phyloP scores from a whole-genome alignment of 2,329 filamentous ascomycete species.

The Fusarium phyllophilum region DNA sequence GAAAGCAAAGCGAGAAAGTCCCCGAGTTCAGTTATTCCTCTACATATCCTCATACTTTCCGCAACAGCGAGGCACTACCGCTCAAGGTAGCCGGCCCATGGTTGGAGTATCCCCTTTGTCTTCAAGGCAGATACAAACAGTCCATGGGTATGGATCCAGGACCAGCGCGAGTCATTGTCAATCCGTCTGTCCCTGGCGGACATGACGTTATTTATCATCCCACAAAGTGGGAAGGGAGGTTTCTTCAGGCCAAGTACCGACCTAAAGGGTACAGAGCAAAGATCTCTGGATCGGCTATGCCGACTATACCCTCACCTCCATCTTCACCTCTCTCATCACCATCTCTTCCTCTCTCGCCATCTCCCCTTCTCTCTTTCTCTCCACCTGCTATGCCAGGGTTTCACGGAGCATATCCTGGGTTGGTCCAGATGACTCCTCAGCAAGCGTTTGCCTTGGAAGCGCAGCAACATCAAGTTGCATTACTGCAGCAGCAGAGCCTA shows the following conservation, averaged over 20 bases:
- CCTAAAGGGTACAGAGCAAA: background rate
- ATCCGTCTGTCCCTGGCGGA: background rate
- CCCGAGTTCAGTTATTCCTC: background rate
- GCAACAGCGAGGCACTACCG: background rate
- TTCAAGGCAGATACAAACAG: background rate
- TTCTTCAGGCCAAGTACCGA: background rate
- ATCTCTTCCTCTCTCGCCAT: background rate
- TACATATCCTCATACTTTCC: background rate
- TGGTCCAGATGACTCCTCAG: background rate
- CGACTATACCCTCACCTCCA: background rate
- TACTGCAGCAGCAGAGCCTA: background rate
- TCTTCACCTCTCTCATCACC: background rate
- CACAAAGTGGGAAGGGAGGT: accelerated
- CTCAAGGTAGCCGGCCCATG: background rate
- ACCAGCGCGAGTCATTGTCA: slow-evolving; percentile 3
- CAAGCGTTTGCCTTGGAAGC: background rate
- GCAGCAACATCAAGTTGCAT: background rate
- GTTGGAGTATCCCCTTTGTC: slow-evolving; percentile 2
- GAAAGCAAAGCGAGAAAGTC: background rate
- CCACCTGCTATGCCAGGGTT: background rate
- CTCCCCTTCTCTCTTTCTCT: background rate
- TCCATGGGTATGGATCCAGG: background rate
- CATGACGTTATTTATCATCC: slow-evolving; percentile 16
- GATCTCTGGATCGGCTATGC: background rate
- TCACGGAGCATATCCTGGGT: background rate